Base-by-base conservation (phyloP, 345 rosid genomes). In the Reutealis trisperma region DNA sequence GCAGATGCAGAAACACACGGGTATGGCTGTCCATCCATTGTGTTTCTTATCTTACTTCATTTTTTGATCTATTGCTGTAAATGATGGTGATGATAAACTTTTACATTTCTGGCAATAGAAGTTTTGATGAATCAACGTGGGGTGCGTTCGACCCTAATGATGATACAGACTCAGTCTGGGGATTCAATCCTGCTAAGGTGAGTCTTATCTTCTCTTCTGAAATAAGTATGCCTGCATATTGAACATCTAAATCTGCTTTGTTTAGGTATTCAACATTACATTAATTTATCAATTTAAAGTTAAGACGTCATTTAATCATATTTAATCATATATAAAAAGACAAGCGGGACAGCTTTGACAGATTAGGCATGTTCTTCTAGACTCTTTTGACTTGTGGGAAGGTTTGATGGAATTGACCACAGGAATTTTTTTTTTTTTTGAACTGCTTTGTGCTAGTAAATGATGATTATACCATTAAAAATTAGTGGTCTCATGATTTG, bases 131-230 rank as follows among this genome's bases (percentile, higher is more conserved):
- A 62, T 90, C 97, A 49, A 87, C 84, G 37, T 96, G 98, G 99
- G 97, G 98, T 75, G 95, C 94, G 57, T 93, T 96, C 73, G 99
- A 92, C 86, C 84, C 90, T 79, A 86, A 87, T 67, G 98, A 96
- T 85, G 99, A 96, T 83, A 84, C 85, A 45, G 99, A 93, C 84
- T 92, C 96, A 8, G 90, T 93, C 37, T 96, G 99, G 99, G 98
- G 98, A 22, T 90, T 96, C 79, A 87, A 87, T 80, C 86, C 85
- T 81, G 64, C 83, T 70, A 78, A 91, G 99, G 99, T 92, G 62
- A 87, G 87, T 57, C 70, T 45, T 37, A 60, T 73, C 58, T 51
- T 14, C 65, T 27, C 22, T 66, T 42, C 54, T 44, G 72, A 41
- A 71, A 51, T 54, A 32, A 61, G 4, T 57, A 52, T 32, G 32